Base-by-base conservation (phyloP, 805 yeast species). In the Tanozyma kutaoensis region DNA sequence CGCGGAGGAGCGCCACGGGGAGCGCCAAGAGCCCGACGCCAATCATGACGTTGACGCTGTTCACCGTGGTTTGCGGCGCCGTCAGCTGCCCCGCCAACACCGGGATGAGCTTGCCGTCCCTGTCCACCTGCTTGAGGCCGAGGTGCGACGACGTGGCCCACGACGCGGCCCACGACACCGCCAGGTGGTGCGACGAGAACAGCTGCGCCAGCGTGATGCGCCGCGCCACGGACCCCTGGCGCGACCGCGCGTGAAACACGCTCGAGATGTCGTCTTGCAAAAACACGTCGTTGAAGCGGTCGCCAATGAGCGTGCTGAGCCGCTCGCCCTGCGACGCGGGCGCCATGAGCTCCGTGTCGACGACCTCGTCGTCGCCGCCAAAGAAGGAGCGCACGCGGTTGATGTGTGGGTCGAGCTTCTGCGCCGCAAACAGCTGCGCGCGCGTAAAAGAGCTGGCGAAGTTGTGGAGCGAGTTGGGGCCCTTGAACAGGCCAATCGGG, bases 31-130 rank as follows among this genome's bases (percentile, higher is more conserved):
- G 54, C 1, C 82, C 84, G 27, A 76, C 72, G 11, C 84, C 84
- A 28, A 76, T 70, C 26, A 76, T 56, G 8, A 71, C 71, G 42
- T 76, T 76, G 29, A 76, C 66, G 10, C 77, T 65, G 43, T 75
- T 75, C 54, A 76, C 72, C 12, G 72, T 53, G 0, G 84, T 75
- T 42, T 76, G 82, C 2, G 77, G 75, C 8, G 73, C 76, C 0
- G 82, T 76, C 3, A 93, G 79, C 46, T 78, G 84, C 22, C 94
- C 93, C 2, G 77, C 79, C 26, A 77, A 55, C 33, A 79, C 72
- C 3, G 86, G 76, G 23, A 77, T 66, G 4, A 74, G 56, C 31
- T 72, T 69, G 5, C 93, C 93, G 37, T 75, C 74, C 29, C 62
- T 53, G 30, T 74, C 77, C 44, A 80, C 69, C 42, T 68, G 69